phyloP scores from a whole-genome alignment of 2,329 filamentous ascomycete genomes.

The Aspergillus costaricaensis region DNA sequence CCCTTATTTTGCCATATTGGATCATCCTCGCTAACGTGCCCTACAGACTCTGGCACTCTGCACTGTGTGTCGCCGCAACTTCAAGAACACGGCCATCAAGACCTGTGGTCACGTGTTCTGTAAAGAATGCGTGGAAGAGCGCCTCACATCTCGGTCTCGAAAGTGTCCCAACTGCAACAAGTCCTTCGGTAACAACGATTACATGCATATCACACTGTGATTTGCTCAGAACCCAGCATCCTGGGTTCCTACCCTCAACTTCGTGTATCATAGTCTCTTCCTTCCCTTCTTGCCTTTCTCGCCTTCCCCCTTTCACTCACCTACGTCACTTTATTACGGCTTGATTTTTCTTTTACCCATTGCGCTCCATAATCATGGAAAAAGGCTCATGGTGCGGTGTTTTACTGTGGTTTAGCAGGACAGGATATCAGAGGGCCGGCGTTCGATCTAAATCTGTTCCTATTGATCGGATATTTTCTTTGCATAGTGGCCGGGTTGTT shows the following conservation, averaged over 20 bases:
- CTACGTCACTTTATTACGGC: conserved; percentile 19
- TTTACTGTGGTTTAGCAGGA: conserved; percentile 36
- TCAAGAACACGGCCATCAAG: conserved; percentile 92
- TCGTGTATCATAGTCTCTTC: conserved; percentile 38
- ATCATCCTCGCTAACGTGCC: conserved; percentile 19
- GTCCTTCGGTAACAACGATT: conserved; percentile 86
- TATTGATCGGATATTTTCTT: conserved; percentile 22
- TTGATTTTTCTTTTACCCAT: conserved; percentile 11
- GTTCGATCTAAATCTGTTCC: conserved; percentile 29
- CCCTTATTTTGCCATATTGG: background rate
- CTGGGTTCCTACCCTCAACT: conserved; percentile 19
- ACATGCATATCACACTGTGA: conserved; percentile 65
- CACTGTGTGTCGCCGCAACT: conserved; percentile 86
- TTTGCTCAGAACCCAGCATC: conserved; percentile 10
- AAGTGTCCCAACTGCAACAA: conserved; percentile 95
- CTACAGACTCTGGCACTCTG: conserved; percentile 74
- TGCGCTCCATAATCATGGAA: conserved; percentile 24
- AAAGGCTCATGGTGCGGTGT: conserved; percentile 41
- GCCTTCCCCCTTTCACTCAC: conserved; percentile 2
- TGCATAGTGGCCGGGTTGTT: conserved; percentile 26
- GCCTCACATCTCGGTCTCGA: conserved; percentile 83
- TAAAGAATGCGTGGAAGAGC: conserved; percentile 83
- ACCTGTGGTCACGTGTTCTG: conserved; percentile 96
- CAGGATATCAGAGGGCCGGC: conserved; percentile 33
- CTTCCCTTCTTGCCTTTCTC: conserved; percentile 16